Percentiles rank a stretch among this genome's conserved stretches.
phyloP scores from a whole-genome alignment of 352 stramenopile genomes.

The Pythium vanterpoolii region DNA sequence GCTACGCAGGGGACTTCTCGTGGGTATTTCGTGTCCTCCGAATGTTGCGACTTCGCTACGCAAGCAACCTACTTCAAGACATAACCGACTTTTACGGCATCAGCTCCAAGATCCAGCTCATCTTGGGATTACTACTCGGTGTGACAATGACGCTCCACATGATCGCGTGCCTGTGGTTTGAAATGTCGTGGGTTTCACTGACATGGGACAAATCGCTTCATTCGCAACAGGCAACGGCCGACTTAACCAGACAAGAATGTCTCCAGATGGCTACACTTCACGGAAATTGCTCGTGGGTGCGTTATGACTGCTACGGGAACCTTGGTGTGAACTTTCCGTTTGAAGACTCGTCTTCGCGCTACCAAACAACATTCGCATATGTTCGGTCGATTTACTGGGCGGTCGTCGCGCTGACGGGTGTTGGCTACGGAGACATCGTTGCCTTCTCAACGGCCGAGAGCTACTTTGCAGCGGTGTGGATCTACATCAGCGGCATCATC shows the following conservation, averaged over 20 bases:
- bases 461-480: conserved; percentile 70
- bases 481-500: conserved; percentile 69
- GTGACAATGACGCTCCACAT: conserved; percentile 57
- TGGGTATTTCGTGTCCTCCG: conserved; percentile 46
- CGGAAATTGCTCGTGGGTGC: conserved; percentile 71
- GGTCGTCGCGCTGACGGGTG: conserved; percentile 61
- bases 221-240: conserved; percentile 8
- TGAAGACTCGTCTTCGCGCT: conserved; percentile 35
- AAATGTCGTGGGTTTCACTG: conserved; percentile 50
- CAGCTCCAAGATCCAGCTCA: conserved; percentile 57
- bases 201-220: conserved; percentile 6
- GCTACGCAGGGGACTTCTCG: conserved; percentile 26
- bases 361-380: conserved; percentile 57
- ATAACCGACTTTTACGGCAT: conserved; percentile 55
- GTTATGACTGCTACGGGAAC: conserved; percentile 66
- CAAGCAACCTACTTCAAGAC: conserved; percentile 39
- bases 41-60: conserved; percentile 44
- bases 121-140: conserved; percentile 43
- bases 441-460: conserved; percentile 71
- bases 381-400: conserved; percentile 74
- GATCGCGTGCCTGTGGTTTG: conserved; percentile 68
- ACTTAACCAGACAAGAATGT: conserved; percentile 33
- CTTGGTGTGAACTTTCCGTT: conserved; percentile 46
- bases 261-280: conserved; percentile 46
- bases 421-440: conserved; percentile 75